These are phyloP conservation scores for Cutaneotrichosporon sp. DNA, from an alignment of 1,284 basidiomycete species.

Conservation along the genomic window DNA sequence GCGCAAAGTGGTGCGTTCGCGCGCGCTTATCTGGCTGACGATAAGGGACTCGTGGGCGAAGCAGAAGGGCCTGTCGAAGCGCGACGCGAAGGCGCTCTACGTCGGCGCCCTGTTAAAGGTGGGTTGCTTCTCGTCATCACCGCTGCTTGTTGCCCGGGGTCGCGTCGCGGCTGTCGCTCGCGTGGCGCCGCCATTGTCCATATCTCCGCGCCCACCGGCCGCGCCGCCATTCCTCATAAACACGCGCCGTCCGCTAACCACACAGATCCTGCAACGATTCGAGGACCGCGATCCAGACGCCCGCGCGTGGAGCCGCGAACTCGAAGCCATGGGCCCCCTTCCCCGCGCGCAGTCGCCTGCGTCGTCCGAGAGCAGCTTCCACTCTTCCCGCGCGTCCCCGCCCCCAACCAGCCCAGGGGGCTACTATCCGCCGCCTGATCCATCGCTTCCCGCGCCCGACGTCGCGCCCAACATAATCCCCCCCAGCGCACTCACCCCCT, in stretches of 20 bases:
- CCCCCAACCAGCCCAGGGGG: slow-evolving; percentile 16
- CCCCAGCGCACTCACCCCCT: slow-evolving; percentile 41
- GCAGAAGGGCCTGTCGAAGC: slow-evolving; percentile 73
- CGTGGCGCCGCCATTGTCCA: neutral
- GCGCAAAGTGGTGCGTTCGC: slow-evolving; percentile 81
- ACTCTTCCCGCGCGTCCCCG: slow-evolving; percentile 44
- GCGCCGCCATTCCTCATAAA: neutral
- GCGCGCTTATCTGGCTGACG: slow-evolving; percentile 1
- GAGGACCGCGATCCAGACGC: slow-evolving; percentile 72
- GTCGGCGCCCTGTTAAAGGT: slow-evolving; percentile 85
- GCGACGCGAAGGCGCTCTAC: slow-evolving; percentile 86
- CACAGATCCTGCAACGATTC: slow-evolving; percentile 22
- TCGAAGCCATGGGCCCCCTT: slow-evolving; percentile 75
- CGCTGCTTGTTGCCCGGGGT: neutral
- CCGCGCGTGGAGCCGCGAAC: slow-evolving; percentile 75
- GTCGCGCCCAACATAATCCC: slow-evolving; percentile 45
- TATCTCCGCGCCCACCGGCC: neutral
- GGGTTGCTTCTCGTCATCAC: slow-evolving; percentile 22
- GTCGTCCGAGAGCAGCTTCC: slow-evolving; percentile 47
- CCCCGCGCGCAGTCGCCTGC: slow-evolving; percentile 34
- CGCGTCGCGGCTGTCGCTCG: neutral
- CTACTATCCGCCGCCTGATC: slow-evolving; percentile 44
- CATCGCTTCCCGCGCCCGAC: slow-evolving; percentile 44
- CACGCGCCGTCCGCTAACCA: too few relatives aligned
- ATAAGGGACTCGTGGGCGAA: slow-evolving; percentile 94